These are phyloP conservation scores for Rhodocollybia butyracea DNA, from an alignment of 768 basidiomycete genomes.

Conservation along the genomic window DNA sequence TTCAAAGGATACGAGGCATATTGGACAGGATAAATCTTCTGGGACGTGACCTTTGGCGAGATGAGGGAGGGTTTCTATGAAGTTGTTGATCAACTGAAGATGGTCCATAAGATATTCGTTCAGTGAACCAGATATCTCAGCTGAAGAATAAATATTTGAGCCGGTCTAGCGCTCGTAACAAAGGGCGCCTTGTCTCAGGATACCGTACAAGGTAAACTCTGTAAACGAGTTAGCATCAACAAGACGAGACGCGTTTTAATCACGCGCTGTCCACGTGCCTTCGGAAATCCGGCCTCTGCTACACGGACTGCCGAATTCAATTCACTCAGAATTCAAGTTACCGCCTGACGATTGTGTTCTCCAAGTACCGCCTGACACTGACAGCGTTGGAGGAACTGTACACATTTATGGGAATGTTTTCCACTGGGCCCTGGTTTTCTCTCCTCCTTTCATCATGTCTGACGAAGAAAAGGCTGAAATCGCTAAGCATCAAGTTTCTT, in stretches of 20 bases:
- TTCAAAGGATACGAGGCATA: conserved; percentile 57
- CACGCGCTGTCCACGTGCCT: no score
- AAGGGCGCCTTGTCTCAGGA: no score
- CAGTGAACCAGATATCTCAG: background rate
- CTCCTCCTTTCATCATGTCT: background rate
- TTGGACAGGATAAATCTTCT: conserved; percentile 58
- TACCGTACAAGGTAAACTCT: no score
- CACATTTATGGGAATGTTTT: background rate
- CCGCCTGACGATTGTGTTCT: no score
- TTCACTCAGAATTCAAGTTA: no score
- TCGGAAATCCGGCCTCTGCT: no score
- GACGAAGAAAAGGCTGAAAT: conserved; percentile 5
- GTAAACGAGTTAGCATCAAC: no score
- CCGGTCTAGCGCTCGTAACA: no score
- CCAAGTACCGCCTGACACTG: background rate
- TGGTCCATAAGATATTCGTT: conserved; percentile 4
- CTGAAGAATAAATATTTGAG: no score
- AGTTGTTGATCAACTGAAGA: conserved; percentile 28
- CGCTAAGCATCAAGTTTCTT: background rate
- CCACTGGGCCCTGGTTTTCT: background rate
- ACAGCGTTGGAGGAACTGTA: background rate
- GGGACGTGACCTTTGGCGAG: conserved; percentile 37
- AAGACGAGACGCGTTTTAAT: no score
- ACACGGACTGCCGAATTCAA: no score
- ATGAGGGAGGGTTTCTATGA: conserved; percentile 42